Evolutionary conservation across 768 basidiomycete species (phyloP).

Genomic region (Suillus variegatus): DNA sequence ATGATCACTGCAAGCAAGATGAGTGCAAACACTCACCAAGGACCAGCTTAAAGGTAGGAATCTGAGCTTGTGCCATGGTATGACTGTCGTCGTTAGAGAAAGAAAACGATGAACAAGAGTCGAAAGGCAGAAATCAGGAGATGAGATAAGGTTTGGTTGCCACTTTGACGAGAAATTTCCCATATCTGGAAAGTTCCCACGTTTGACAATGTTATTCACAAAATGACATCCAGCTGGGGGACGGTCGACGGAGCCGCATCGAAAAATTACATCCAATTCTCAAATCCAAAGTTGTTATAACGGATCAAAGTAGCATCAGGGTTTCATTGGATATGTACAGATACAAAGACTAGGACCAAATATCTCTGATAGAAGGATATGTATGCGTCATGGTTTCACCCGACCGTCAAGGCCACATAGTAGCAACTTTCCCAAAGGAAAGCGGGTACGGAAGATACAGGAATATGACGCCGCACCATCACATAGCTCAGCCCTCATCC

Average conservation of each 20-base stretch:
- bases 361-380: slow-evolving; percentile 23
- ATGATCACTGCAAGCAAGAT: slow-evolving; percentile 17
- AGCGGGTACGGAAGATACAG: slow-evolving; percentile 71
- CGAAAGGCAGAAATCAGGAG: slow-evolving; percentile 34
- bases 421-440: slow-evolving; percentile 46
- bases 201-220: background rate
- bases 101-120: slow-evolving; percentile 23
- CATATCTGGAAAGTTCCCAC: slow-evolving; percentile 17
- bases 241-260: too few species aligned
- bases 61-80: slow-evolving; percentile 42
- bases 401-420: slow-evolving; percentile 82
- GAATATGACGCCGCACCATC: slow-evolving; percentile 73
- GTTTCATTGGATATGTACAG: background rate
- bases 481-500: slow-evolving; percentile 44
- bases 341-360: background rate
- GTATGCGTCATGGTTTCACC: slow-evolving; percentile 83
- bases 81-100: slow-evolving; percentile 24
- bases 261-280: too few species aligned
- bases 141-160: slow-evolving; percentile 40
- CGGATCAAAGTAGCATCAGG: background rate
- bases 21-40: slow-evolving; percentile 64
- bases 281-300: too few species aligned
- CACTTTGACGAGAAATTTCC: slow-evolving; percentile 25
- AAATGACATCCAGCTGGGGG: too few species aligned
- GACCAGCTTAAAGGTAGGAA: slow-evolving; percentile 98